Evolutionary conservation across 2,329 filamentous ascomycete species (phyloP).

Genomic region (Remersonia thermophila): DNA sequence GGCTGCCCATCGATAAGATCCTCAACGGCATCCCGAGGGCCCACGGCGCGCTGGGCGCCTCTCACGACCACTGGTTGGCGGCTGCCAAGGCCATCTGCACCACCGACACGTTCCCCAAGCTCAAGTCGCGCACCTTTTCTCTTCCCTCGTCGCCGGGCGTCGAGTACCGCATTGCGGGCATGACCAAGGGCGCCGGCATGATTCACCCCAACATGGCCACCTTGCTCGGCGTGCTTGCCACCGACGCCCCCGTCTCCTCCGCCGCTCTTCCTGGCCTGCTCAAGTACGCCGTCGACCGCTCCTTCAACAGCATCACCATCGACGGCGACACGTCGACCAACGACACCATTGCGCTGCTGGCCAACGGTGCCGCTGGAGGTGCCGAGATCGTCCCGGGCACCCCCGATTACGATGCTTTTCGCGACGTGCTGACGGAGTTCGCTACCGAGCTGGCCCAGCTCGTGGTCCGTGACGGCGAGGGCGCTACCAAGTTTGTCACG

Average conservation of each 20-base stretch:
- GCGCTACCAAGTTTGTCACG: constrained; percentile 95
- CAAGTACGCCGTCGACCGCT: constrained; percentile 61
- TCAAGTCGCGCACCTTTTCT: constrained; percentile 71
- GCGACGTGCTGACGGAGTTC: constrained; percentile 60
- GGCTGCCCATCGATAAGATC: constrained; percentile 85
- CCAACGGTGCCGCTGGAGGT: constrained; percentile 83
- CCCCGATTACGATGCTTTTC: constrained; percentile 59
- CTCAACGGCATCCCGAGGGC: constrained; percentile 68
- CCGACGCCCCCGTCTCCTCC: constrained; percentile 70
- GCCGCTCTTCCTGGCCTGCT: constrained; percentile 57
- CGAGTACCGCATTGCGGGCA: constrained; percentile 78
- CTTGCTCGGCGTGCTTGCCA: constrained; percentile 80
- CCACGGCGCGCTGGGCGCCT: constrained; percentile 54
- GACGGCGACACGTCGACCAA: constrained; percentile 97
- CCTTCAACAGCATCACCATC: constrained; percentile 94
- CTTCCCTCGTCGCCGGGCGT: constrained; percentile 66
- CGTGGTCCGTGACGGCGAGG: constrained; percentile 90
- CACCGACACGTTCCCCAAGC: constrained; percentile 96
- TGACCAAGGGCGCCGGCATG: constrained; percentile 98
- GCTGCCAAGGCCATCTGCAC: constrained; percentile 91
- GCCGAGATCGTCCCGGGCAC: constrained; percentile 41
- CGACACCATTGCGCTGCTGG: constrained; percentile 87
- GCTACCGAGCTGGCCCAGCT: constrained; percentile 78
- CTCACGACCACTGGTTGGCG: constrained; percentile 76
- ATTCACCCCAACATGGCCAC: constrained; percentile 99